Conservation (phyloP, 495 filamentous ascomycete genomes). For the Annulohypoxylon maeteangense region DNA sequence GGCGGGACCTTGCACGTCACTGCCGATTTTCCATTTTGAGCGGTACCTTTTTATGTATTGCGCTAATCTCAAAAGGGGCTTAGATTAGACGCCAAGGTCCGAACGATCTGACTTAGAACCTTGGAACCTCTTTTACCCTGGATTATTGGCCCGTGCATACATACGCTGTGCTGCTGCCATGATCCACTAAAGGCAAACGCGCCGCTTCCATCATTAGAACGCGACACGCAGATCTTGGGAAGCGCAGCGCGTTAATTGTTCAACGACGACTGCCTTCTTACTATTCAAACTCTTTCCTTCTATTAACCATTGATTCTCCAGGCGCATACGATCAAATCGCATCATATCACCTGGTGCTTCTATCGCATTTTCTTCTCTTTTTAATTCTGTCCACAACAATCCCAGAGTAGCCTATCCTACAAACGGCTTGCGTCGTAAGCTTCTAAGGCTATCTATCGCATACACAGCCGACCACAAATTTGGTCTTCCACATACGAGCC, state of each 20-base stretch:
- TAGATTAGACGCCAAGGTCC: conserved; percentile 9
- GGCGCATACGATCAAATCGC: neutral
- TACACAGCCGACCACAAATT: neutral
- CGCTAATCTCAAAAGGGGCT: conserved; percentile 7
- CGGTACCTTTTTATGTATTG: conserved; percentile 25
- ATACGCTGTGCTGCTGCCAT: neutral
- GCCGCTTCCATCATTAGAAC: conserved; percentile 27
- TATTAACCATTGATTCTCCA: neutral
- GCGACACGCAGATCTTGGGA: conserved; percentile 25
- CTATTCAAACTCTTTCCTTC: neutral
- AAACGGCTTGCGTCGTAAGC: neutral
- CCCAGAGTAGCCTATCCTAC: neutral
- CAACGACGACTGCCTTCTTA: neutral
- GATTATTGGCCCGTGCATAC: conserved; percentile 14
- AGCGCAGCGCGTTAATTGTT: conserved; percentile 39
- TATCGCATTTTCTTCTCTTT: neutral
- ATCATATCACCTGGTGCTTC: neutral
- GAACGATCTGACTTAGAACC: conserved; percentile 16
- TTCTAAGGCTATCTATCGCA: too few relatives aligned
- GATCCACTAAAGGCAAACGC: conserved; percentile 22
- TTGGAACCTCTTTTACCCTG: conserved; percentile 4
- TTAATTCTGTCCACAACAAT: neutral
- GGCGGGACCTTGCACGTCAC: conserved; percentile 43
- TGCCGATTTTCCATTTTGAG: conserved; percentile 40
- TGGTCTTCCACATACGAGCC: neutral